These are phyloP conservation scores for Allium cepa DNA, from an alignment of 106 monocot species.

Conservation along the genomic window DNA sequence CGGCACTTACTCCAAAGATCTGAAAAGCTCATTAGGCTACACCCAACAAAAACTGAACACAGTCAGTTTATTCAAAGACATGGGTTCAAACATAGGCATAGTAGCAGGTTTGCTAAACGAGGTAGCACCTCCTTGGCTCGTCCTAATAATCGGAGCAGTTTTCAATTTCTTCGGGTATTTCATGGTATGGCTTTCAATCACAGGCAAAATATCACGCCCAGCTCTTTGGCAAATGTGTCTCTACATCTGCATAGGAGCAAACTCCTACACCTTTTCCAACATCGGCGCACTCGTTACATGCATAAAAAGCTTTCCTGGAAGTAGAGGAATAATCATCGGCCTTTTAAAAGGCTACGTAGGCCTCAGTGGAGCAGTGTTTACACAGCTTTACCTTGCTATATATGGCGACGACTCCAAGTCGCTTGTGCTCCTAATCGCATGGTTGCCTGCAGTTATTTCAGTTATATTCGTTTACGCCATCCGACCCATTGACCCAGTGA, in stretches of 20 bases:
- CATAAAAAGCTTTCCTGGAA: constrained; percentile 54
- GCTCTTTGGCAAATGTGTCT: constrained; percentile 42
- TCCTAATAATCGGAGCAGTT: constrained; percentile 27
- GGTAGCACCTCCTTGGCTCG: constrained; percentile 30
- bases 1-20: constrained; percentile 39
- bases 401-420: constrained; percentile 16
- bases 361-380: constrained; percentile 51
- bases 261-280: constrained; percentile 47
- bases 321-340: constrained; percentile 44
- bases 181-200: constrained; percentile 38
- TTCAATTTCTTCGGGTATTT: constrained; percentile 48
- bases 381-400: constrained; percentile 33
- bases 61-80: constrained; percentile 52
- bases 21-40: constrained; percentile 38
- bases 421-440: constrained; percentile 19
- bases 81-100: constrained; percentile 43
- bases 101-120: constrained; percentile 45
- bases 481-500: constrained; percentile 3
- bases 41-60: constrained; percentile 56
- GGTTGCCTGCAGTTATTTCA: constrained; percentile 32
- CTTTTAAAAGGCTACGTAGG: constrained; percentile 53
- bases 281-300: constrained; percentile 37
- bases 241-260: constrained; percentile 39
- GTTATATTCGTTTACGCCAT: constrained; percentile 16
- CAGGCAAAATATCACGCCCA: constrained; percentile 16